Base-by-base conservation (phyloP, 805 yeast species). In the Candida chilensis region DNA sequence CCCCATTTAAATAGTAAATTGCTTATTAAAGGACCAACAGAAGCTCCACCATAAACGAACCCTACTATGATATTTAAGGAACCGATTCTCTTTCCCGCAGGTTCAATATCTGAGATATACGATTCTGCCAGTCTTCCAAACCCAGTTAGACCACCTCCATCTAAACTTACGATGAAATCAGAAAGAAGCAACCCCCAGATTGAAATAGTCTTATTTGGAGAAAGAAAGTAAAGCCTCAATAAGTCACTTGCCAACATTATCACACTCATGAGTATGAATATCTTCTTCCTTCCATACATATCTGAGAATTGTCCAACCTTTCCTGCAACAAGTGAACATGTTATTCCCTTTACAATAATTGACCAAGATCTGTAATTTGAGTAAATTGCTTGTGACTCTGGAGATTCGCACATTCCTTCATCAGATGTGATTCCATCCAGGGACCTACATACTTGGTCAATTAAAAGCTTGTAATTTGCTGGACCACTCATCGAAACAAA, bases 61-160 rank as follows among this genome's bases (percentile, higher is more conserved):
- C 88, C 83, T 46, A 69, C 59, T 16, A 71, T 55, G 17, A 73
- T 54, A 9, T 87, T 84, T 38, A 83, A 57, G 14, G 67, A 60
- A 31, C 69, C 64, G 16, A 74, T 67, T 37, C 94, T 57, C 33
- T 70, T 62, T 20, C 60, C 64, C 1, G 83, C 68, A 14, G 75
- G 78, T 5, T 76, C 77, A 24, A 84, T 74, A 54, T 86, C 95
- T 4, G 85, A 62, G 13, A 82, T 65, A 45, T 84, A 86, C 36
- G 88, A 72, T 45, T 78, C 78, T 8, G 74, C 57, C 18, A 80
- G 79, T 16, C 95, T 95, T 11, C 78, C 70, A 3, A 68, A 31
- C 16, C 74, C 63, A 19, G 63, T 64, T 2, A 78, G 20, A 1
- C 67, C 34, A 10, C 64, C 64, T 3, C 71, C 54, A 0, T n/a